Base-by-base conservation (phyloP, 2,329 filamentous ascomycete genomes). In the Plenodomus biglobosus region DNA sequence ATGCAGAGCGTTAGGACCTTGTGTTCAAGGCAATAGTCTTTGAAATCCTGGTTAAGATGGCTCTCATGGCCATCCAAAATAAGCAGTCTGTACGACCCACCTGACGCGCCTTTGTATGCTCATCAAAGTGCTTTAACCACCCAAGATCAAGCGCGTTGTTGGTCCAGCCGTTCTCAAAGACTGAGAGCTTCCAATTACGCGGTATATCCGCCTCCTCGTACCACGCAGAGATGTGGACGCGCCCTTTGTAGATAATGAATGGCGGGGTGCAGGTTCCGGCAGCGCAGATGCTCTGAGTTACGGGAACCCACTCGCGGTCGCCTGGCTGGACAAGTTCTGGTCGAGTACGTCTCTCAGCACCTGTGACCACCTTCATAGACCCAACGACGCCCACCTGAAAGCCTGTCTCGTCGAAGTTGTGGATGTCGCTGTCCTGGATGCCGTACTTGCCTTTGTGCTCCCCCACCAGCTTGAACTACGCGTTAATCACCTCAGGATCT, bases 371-470 rank as follows among this genome's bases (percentile, higher is more conserved):
- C 22, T 53, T 64, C 8, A 40, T 32, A 11, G 44, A 39, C 22
- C 22, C 10, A 24, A 24, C 10, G 5, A 24, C 22, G 22, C 22
- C 22, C 22, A 24, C 10, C 22, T 60, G 52, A 59, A 70, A 71
- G 41, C 62, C 61, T 27, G 58, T 69, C 50, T 72, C 51, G 46
- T 65, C 30, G 35, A 51, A 47, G 39, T 51, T 51, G 38, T 51
- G 35, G 1, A 51, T 10, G 38, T 46, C 37, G 8, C 53, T 16
- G 19, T 53, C 20, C 4, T 48, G 27, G 35, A 57, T 21, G 8
- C 42, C 24, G 18, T 54, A 54, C 41, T 50, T 48, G 5, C 35
- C 42, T 36, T 42, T 52, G 4, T 36, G 52, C 0, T 52, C 42
- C 22, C 42, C 21, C 18, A 58, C 42, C 0, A 53, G 55, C 46